Evolutionary conservation across 2,329 filamentous ascomycete species (phyloP).

Genomic region (Exserohilum rostratum): DNA sequence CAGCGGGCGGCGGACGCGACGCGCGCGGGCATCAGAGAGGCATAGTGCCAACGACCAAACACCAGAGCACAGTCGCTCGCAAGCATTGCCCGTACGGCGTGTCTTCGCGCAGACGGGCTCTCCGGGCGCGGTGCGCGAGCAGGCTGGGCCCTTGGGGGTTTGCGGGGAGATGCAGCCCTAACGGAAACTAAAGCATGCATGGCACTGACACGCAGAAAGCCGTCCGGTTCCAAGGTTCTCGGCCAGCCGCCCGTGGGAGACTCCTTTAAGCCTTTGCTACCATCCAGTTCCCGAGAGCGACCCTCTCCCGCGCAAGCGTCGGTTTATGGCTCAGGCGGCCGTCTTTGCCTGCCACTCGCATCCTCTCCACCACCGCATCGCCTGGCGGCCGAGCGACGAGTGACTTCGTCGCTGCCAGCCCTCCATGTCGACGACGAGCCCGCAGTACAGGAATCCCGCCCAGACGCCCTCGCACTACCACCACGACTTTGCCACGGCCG

Average conservation of each 20-base stretch:
- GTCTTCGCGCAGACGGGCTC: too few relatives aligned
- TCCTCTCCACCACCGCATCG: conserved; percentile 19
- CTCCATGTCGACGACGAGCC: conserved; percentile 38
- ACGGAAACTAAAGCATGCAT: conserved; percentile 32
- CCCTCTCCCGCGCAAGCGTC: conserved; percentile 23
- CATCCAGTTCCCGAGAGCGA: conserved; percentile 23
- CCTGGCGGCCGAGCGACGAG: conserved; percentile 29
- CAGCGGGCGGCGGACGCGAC: too few relatives aligned
- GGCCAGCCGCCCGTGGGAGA: conserved; percentile 25
- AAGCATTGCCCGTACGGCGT: too few relatives aligned
- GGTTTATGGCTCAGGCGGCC: conserved; percentile 30
- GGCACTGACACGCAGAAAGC: conserved; percentile 17
- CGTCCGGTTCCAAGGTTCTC: conserved; percentile 22
- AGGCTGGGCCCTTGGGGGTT: conserved; percentile 6
- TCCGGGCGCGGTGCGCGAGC: too few relatives aligned
- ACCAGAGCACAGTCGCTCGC: too few relatives aligned
- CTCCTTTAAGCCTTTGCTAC: conserved; percentile 19
- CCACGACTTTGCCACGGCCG: conserved; percentile 24
- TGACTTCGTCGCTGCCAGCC: conserved; percentile 29
- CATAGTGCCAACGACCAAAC: background rate
- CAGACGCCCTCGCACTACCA: conserved; percentile 38
- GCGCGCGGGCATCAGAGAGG: too few relatives aligned
- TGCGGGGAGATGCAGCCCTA: conserved; percentile 32
- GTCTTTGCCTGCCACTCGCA: conserved; percentile 25
- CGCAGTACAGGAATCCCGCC: conserved; percentile 39